These are phyloP conservation scores for Alternaria triticina DNA, from an alignment of 2,329 filamentous ascomycete species.

Conservation along the genomic window DNA sequence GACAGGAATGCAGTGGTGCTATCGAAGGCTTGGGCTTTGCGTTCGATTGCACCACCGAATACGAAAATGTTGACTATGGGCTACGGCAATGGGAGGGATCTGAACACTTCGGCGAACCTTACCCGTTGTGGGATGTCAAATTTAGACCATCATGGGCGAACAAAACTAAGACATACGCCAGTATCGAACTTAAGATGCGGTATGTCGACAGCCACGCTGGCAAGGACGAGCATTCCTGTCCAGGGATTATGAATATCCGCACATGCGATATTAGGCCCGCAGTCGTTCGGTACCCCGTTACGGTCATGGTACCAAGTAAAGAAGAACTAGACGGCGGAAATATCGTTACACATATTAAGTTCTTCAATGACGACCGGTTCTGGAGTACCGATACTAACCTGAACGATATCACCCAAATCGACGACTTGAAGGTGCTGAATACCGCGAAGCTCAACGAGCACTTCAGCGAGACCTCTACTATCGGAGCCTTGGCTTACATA, in stretches of 20 bases:
- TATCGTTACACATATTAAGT: constrained; percentile 32
- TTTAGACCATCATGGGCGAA: constrained; percentile 20
- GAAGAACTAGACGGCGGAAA: constrained; percentile 26
- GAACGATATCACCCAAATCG: constrained; percentile 16
- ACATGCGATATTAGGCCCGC: constrained; percentile 27
- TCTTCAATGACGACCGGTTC: constrained; percentile 17
- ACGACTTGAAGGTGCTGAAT: constrained; percentile 21
- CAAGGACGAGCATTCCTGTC: constrained; percentile 13
- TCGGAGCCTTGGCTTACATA: too few relatives aligned
- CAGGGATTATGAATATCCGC: constrained; percentile 19
- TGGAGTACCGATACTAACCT: constrained; percentile 13
- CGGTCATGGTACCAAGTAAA: constrained; percentile 30
- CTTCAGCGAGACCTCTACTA: too few relatives aligned
- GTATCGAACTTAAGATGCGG: constrained; percentile 23
- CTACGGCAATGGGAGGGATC: too few relatives aligned
- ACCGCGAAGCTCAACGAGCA: too few relatives aligned
- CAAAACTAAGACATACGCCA: constrained; percentile 24
- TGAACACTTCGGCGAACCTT: too few relatives aligned
- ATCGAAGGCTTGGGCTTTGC: constrained; percentile 25
- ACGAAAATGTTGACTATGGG: constrained; percentile 26
- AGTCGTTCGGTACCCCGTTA: constrained; percentile 28
- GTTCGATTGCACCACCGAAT: constrained; percentile 21
- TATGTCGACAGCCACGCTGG: constrained; percentile 26
- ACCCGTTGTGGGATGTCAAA: constrained; percentile 25
- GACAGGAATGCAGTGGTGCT: constrained; percentile 26